Evolutionary conservation across 2,329 filamentous ascomycete genomes (phyloP), one percentile per base, ranked within the genome.

Genomic region (Xylaria sp.): DNA sequence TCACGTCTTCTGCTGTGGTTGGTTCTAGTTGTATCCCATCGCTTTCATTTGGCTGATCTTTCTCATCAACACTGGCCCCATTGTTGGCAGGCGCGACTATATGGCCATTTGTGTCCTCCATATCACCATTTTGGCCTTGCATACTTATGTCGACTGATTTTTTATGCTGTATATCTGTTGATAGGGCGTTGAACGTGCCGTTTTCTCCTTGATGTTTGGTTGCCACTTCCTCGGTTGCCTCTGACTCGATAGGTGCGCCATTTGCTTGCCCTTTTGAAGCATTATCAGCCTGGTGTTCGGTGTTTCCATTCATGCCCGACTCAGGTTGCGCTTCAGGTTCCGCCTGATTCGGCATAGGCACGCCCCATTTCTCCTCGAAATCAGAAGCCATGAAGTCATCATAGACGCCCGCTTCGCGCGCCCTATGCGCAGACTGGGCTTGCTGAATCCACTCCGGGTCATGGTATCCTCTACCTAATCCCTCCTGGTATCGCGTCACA

Each of bases 371-470:
- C 2, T 81, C 76, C 73, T 83, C 79, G 66, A 89, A 86, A 63
- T 82, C 82, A 2, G 77, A 73, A 10, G 80, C 76, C 37, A 87
- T 77, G 61, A 82, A 84, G 3, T 82, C 82, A 67, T 88, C 83
- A 69, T 87, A 89, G 1, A 84, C 80, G 4, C 87, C 87, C 0
- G 79, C 75, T 60, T 78, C 80, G 65, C 86, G 84, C 74, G 82
- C 80, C 63, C 82, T 80, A 69, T 88, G 85, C 0, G 87, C 87
- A 3, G 76, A 76, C 80, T 84, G 88, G 0, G 87, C 87, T 65
- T 84, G 80, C 18, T 75, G 78, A 8, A 89, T 81, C 87, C 87
- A 89, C 15, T 82, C 81, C 1, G 82, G 81, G 71, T 88, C 86
- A 66, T 88, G 85, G 41, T 81, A 82, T 3, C 87, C 87, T 44